Conservation (phyloP, 371 early-diverging fungal species). For the Mortierella sp. region DNA sequence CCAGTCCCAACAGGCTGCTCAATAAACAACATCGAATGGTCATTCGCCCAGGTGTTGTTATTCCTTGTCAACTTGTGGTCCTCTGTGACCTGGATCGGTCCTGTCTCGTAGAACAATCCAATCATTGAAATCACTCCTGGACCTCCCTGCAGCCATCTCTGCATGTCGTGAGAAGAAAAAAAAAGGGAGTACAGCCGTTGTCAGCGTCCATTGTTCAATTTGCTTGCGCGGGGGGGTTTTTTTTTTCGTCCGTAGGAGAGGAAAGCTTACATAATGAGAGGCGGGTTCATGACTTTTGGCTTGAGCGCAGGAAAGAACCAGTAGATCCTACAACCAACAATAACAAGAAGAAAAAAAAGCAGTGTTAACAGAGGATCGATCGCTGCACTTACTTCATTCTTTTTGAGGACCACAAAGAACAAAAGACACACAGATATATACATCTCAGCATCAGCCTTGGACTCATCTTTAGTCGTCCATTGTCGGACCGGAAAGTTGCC, state of each 20-base stretch:
- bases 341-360: not conserved
- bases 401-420: too few relatives aligned
- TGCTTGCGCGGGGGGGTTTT: not conserved
- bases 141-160: conserved; percentile 75
- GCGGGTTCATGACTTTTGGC: conserved; percentile 61
- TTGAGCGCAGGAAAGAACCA: conserved; percentile 78
- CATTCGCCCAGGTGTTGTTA: conserved; percentile 61
- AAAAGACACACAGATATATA: conserved; percentile 22
- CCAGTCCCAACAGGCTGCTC: conserved; percentile 82
- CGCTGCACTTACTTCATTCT: too few relatives aligned
- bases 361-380: not conserved
- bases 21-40: conserved; percentile 70
- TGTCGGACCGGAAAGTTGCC: conserved; percentile 67
- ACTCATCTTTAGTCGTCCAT: conserved; percentile 47
- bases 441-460: conserved; percentile 57
- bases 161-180: not conserved
- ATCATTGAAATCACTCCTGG: conserved; percentile 75
- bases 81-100: conserved; percentile 59
- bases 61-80: conserved; percentile 55
- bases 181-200: not conserved
- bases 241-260: too few relatives aligned
- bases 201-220: not conserved
- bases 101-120: conserved; percentile 70
- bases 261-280: conserved; percentile 60
- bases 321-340: conserved; percentile 63